Conservation (phyloP, 1,139 yeast genomes). For the Yamadazyma dendronema region DNA sequence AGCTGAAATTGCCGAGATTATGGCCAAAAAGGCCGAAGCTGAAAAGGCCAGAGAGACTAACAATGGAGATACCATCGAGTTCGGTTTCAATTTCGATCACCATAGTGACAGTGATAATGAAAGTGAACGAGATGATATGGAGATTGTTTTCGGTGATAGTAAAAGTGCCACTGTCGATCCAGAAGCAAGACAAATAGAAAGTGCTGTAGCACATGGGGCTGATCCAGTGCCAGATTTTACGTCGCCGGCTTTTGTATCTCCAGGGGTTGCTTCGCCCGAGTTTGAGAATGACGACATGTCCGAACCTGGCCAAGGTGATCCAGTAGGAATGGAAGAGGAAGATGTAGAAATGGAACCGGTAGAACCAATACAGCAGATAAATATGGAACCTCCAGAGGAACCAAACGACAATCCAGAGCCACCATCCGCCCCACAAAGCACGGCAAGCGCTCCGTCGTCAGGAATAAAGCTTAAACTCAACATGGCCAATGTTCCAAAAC, state of each 20-base stretch:
- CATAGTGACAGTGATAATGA: constrained; percentile 19
- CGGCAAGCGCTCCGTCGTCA: background rate
- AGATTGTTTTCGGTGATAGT: constrained; percentile 14
- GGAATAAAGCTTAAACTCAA: background rate
- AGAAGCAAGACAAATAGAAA: background rate
- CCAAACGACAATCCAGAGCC: background rate
- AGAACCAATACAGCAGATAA: too few species aligned
- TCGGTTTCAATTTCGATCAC: constrained; percentile 30
- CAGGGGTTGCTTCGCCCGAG: too few species aligned
- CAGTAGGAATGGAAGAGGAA: background rate
- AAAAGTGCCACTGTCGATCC: constrained; percentile 1
- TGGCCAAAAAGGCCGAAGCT: constrained; percentile 21
- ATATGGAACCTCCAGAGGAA: background rate
- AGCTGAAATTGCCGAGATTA: constrained; percentile 20
- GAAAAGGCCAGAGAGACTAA: constrained; percentile 17
- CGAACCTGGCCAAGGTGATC: too few species aligned
- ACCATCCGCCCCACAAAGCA: background rate
- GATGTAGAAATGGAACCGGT: too few species aligned
- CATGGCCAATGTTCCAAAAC: too few species aligned
- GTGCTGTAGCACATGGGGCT: background rate
- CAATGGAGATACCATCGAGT: constrained; percentile 20
- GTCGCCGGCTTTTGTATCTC: too few species aligned
- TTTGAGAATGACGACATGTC: too few species aligned
- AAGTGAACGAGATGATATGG: constrained; percentile 9
- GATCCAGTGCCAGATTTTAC: too few species aligned